Evolutionary conservation across 192 early-diverging fungal species (phyloP), one percentile per base, ranked within the genome.

Genomic region (Cladochytrium replicatum): DNA sequence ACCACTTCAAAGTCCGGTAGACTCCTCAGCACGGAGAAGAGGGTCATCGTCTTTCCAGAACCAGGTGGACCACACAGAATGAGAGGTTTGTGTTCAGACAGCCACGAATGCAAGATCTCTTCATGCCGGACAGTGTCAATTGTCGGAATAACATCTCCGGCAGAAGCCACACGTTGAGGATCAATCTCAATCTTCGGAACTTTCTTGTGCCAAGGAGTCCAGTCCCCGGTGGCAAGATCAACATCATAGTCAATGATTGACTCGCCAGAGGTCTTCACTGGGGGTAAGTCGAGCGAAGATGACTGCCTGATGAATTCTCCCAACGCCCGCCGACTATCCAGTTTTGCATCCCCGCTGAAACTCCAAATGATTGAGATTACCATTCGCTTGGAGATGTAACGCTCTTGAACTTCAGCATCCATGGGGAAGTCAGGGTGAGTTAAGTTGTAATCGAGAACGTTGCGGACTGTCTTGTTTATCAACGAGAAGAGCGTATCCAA

Each of bases 1-100:
- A 90, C 90, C 1, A 99, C 94, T 61, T 99, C 92, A 75, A 95
- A 84, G 46, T 93, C 89, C 3, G 90, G 81, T 27, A 96, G 63
- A 54, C 87, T 91, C 19, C 97, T 87, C 42, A 99, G 70, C 1
- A 93, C 92, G 46, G 89, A 83, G 63, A 98, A 88, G 29, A 99
- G 63, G 2, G 97, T 97, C 97, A 98, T 99, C 29, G 93, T 99
- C 73, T 99, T 98, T 58, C 94, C 95, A 22, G 89, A 93, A 25
- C 97, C 97, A 4, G 97, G 97, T 50, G 97, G 95, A 39, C 97
- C 97, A 63, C 97, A 99, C 25, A 99, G 73, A 29, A 99, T 74
- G 27, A 98, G 58, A 6, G 97, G 93, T 53, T 84, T 88, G 61
- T 89, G 94, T 58, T 94, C 95, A 0, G 89, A 83, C 39, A 99